These are phyloP conservation scores for Diplodia mutila DNA, from an alignment of 2,329 filamentous ascomycete species.

Conservation along the genomic window DNA sequence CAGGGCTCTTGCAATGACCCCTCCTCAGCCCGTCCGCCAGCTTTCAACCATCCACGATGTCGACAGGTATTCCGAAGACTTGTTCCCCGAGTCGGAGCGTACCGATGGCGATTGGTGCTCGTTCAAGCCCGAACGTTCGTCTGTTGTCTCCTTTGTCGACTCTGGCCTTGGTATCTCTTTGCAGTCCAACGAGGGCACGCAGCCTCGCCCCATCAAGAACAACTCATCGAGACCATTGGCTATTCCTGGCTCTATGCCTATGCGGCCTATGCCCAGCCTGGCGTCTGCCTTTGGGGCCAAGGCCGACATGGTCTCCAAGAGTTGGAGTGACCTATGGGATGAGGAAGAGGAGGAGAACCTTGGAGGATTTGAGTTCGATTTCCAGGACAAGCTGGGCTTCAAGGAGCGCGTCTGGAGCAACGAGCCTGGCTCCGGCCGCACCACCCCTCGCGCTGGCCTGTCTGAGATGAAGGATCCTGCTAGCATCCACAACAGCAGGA, in stretches of 20 bases:
- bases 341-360: constrained; percentile 82
- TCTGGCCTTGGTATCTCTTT: constrained; percentile 82
- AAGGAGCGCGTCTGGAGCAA: constrained; percentile 44
- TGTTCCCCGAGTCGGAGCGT: constrained; percentile 78
- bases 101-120: constrained; percentile 73
- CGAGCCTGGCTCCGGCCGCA: constrained; percentile 48
- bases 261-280: constrained; percentile 68
- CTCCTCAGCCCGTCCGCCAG: constrained; percentile 73
- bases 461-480: constrained; percentile 60
- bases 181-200: constrained; percentile 60
- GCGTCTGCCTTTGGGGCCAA: constrained; percentile 79
- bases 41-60: constrained; percentile 84
- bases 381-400: constrained; percentile 35
- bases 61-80: constrained; percentile 78
- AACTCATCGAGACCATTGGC: constrained; percentile 71
- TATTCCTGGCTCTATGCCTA: constrained; percentile 77
- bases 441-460: constrained; percentile 56
- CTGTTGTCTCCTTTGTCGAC: constrained; percentile 80
- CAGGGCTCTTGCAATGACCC: constrained; percentile 79
- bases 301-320: constrained; percentile 85
- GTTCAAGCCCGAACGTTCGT: constrained; percentile 74
- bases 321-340: constrained; percentile 98
- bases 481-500: constrained; percentile 54
- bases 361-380: constrained; percentile 63
- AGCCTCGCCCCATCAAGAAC: constrained; percentile 53